These are phyloP conservation scores for Cetradonia linearis DNA, from an alignment of 495 filamentous ascomycete species.

Conservation along the genomic window DNA sequence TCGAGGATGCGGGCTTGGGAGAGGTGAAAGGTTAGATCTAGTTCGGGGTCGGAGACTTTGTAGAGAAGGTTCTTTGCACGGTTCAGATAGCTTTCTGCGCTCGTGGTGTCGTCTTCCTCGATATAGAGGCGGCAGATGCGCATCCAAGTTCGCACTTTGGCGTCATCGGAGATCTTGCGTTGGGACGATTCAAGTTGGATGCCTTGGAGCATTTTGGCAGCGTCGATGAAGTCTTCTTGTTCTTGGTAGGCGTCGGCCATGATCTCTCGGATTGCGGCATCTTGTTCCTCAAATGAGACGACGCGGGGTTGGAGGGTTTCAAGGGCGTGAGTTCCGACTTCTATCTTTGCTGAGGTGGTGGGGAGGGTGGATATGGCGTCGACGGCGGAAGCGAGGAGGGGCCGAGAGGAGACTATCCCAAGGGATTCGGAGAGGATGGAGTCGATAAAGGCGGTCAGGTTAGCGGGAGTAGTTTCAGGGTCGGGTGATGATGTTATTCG, in stretches of 20 bases:
- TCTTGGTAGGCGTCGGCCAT: slow-evolving; percentile 74
- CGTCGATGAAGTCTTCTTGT: slow-evolving; percentile 67
- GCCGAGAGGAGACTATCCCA: slow-evolving; percentile 65
- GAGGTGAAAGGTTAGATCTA: slow-evolving; percentile 76
- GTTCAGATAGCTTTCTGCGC: slow-evolving; percentile 79
- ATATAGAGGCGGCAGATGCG: slow-evolving; percentile 91
- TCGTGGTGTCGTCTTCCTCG: slow-evolving; percentile 84
- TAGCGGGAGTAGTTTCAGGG: slow-evolving; percentile 45
- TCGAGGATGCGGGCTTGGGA: slow-evolving; percentile 89
- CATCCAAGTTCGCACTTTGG: slow-evolving; percentile 76
- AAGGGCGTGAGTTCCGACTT: slow-evolving; percentile 59
- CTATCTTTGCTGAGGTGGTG: slow-evolving; percentile 51
- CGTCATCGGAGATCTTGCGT: slow-evolving; percentile 64
- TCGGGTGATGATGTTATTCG: slow-evolving; percentile 49
- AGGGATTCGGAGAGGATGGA: slow-evolving; percentile 57
- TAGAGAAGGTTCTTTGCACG: slow-evolving; percentile 84
- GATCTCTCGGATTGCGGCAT: slow-evolving; percentile 64
- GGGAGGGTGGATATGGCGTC: slow-evolving; percentile 44
- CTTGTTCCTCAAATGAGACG: slow-evolving; percentile 76
- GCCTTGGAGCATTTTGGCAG: slow-evolving; percentile 66
- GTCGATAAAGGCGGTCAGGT: slow-evolving; percentile 60
- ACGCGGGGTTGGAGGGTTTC: slow-evolving; percentile 52
- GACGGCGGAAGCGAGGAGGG: slow-evolving; percentile 60
- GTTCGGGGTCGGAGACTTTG: slow-evolving; percentile 58
- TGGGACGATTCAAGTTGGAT: slow-evolving; percentile 85